These are phyloP conservation scores for Termitomyces sp. DNA, from an alignment of 768 basidiomycete species.

Conservation along the genomic window DNA sequence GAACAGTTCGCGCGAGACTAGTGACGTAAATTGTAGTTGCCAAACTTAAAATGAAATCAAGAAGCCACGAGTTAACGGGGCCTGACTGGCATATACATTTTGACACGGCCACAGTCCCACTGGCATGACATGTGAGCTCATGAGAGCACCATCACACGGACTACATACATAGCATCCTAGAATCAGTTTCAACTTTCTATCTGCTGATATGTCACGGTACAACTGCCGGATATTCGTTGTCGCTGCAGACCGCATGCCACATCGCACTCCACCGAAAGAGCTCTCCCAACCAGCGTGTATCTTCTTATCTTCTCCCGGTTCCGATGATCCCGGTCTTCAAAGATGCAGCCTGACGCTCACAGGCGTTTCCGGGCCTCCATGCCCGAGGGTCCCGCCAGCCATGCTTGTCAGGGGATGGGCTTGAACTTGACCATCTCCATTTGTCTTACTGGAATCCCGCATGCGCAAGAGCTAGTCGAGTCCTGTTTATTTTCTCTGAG, in stretches of 20 bases:
- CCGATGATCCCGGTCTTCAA: background rate
- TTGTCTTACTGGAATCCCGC: background rate
- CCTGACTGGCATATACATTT: background rate
- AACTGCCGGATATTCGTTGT: background rate
- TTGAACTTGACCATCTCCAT: background rate
- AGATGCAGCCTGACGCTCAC: background rate
- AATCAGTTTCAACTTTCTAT: background rate
- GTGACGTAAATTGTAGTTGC: background rate
- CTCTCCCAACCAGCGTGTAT: background rate
- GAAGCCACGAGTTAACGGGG: background rate
- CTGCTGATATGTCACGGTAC: background rate
- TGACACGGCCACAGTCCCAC: background rate
- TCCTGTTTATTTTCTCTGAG: background rate
- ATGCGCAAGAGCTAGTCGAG: background rate
- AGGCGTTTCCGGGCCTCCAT: background rate
- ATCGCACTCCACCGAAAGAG: background rate
- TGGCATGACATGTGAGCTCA: background rate
- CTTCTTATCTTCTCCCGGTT: background rate
- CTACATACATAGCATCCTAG: background rate
- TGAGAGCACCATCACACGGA: background rate
- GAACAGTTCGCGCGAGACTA: background rate
- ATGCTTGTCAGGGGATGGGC: background rate
- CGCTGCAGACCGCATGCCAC: too few relatives aligned
- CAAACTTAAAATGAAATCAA: background rate
- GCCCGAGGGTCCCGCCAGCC: too few relatives aligned